These are phyloP conservation scores for Salix arbutifolia DNA, from an alignment of 345 rosid genomes.

Conservation along the genomic window DNA sequence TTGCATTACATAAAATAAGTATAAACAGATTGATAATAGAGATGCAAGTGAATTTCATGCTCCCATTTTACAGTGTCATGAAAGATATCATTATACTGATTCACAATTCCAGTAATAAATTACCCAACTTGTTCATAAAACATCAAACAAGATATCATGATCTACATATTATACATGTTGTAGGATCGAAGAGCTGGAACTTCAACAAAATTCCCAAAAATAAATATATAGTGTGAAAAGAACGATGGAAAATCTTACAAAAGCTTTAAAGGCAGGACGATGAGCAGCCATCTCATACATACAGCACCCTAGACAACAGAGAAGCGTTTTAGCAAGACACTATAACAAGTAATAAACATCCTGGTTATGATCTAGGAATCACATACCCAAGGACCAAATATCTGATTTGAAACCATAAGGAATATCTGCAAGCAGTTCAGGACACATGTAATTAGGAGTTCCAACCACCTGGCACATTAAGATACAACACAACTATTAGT, in stretches of 20 bases:
- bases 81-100: background rate
- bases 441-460: constrained; percentile 99
- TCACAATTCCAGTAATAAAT: background rate
- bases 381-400: constrained; percentile 94
- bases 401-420: constrained; percentile 99
- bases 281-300: constrained; percentile 98
- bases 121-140: background rate
- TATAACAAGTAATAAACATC: background rate
- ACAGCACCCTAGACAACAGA: constrained; percentile 76
- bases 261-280: constrained; percentile 98
- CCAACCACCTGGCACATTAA: constrained; percentile 80
- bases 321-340: constrained; percentile 22
- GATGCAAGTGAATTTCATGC: background rate
- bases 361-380: background rate
- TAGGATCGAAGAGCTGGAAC: constrained; percentile 1
- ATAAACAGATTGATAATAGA: background rate
- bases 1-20: background rate
- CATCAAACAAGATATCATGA: background rate
- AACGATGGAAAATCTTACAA: constrained; percentile 53
- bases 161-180: background rate
- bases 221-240: constrained; percentile 2
- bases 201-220: background rate
- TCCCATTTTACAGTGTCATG: background rate
- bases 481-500: constrained; percentile 3
- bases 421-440: constrained; percentile 93